Percentiles rank a stretch among this genome's conserved stretches.
Evolutionary conservation across 495 filamentous ascomycete species (phyloP).

Genomic region (Emericellopsis terricola): DNA sequence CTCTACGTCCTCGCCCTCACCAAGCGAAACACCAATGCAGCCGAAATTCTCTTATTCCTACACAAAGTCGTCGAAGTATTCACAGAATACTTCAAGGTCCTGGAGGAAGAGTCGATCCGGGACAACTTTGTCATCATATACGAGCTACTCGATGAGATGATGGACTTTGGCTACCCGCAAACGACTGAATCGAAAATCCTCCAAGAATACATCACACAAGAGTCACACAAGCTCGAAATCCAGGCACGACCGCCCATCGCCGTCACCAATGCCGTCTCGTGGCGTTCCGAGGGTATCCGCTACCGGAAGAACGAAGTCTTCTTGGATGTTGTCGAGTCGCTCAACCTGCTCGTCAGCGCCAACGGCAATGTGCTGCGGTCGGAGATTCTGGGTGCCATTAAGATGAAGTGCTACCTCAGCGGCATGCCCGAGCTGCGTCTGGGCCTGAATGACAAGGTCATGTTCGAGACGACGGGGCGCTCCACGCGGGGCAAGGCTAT

Average conservation of each 20-base stretch:
- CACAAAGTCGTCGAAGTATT: constrained; percentile 98
- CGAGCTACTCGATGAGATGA: constrained; percentile 98
- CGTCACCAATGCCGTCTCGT: constrained; percentile 95
- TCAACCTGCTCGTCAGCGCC: constrained; percentile 88
- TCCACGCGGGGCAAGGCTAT: constrained; percentile 93
- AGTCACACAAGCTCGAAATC: constrained; percentile 94
- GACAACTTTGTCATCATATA: constrained; percentile 99
- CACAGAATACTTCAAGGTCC: constrained; percentile 98
- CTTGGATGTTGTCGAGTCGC: constrained; percentile 89
- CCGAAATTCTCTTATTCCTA: constrained; percentile 94
- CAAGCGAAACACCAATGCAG: constrained; percentile 97
- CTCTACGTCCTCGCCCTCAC: constrained; percentile 97
- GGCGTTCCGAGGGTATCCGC: constrained; percentile 93
- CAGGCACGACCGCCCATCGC: constrained; percentile 99
- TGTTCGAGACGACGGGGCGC: constrained; percentile 97
- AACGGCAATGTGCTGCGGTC: constrained; percentile 93
- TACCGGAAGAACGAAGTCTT: constrained; percentile 99
- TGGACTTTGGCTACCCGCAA: constrained; percentile 99
- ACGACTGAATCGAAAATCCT: constrained; percentile 98
- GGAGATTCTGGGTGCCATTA: constrained; percentile 92
- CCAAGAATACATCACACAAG: constrained; percentile 99
- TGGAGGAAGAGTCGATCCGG: constrained; percentile 97
- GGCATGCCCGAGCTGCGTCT: constrained; percentile 96
- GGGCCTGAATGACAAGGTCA: constrained; percentile 96
- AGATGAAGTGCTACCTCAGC: constrained; percentile 99